Percentiles rank a stretch among this genome's conserved stretches.
phyloP scores from a whole-genome alignment of 2,329 filamentous ascomycete genomes.

The Torrubiella hemipterigena region DNA sequence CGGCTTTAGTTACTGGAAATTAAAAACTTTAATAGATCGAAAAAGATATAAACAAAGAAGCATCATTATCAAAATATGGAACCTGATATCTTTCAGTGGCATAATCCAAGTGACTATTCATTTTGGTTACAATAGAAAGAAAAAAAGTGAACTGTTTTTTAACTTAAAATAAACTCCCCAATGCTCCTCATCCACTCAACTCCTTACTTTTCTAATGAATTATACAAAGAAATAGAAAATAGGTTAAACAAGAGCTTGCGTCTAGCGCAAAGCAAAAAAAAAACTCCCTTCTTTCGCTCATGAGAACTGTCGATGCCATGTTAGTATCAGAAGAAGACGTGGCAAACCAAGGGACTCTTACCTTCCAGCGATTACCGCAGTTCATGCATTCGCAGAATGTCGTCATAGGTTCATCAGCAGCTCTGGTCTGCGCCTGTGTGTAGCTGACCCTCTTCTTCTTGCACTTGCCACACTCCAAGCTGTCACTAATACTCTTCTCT shows the following conservation, averaged over 20 bases:
- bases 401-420: constrained; percentile 87
- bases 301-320: too few relatives aligned
- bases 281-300: constrained; percentile 9
- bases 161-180: background rate
- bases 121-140: too few relatives aligned
- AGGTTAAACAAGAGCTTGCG: too few relatives aligned
- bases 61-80: too few relatives aligned
- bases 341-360: too few relatives aligned
- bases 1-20: too few relatives aligned
- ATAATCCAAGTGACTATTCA: too few relatives aligned
- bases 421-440: constrained; percentile 87
- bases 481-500: constrained; percentile 81
- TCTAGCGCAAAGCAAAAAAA: background rate
- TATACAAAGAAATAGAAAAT: too few relatives aligned
- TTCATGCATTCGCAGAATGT: constrained; percentile 62
- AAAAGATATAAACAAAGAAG: too few relatives aligned
- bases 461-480: constrained; percentile 83
- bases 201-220: background rate
- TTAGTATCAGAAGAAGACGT: background rate
- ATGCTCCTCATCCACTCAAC: background rate
- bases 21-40: too few relatives aligned
- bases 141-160: background rate
- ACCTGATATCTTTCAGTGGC: background rate
- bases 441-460: constrained; percentile 92
- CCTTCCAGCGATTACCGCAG: constrained; percentile 63